Base-by-base conservation (phyloP, 805 yeast species). In the Candida ovalis region DNA sequence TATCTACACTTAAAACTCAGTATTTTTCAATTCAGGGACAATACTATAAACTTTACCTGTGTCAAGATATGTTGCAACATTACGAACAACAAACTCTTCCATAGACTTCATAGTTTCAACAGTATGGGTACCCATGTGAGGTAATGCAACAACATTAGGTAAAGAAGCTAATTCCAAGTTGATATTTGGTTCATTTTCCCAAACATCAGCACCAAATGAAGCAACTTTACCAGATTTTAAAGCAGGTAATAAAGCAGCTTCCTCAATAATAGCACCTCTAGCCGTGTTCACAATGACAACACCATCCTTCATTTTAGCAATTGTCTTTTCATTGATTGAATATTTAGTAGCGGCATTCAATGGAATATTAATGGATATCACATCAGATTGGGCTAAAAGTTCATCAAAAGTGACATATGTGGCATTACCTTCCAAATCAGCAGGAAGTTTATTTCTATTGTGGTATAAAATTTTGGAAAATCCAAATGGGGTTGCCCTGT, bases 51-150 rank as follows among this genome's bases (percentile, higher is more conserved):
- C 88, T 63, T 80, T 82, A 7, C 96, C 96, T 0, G 82, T 76
- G 13, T 69, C 65, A 33, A 88, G 59, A 42, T 70, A 82, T n/a
- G 72, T 65, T 39, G 71, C 68, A 8, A 88, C 80, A 65, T 92
- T 94, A 28, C 76, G 75, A 24, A 87, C 81, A 28, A 84, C 88
- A 63, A 80, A 80, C 56, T 79, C 81, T 69, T 91, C 97, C 96
- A 94, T 88, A 57, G 77, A 77, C 56, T 73, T 69, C 60, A 86
- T 79, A 3, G 96, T 86, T 67, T 89, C 95, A 45, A 68, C 67
- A 4, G 92, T 73, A 62, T 81, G 82, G 0, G 96, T 88, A 24
- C 96, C 97, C 85, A 88, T 82, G 64, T 90, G 97, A 15, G 97
- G 97, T 55, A 87, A 71, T 32, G 87, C 78, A 12, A 86, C 74